Base-by-base conservation (phyloP, 129 eudicot species). In the Solidago caesia region DNA sequence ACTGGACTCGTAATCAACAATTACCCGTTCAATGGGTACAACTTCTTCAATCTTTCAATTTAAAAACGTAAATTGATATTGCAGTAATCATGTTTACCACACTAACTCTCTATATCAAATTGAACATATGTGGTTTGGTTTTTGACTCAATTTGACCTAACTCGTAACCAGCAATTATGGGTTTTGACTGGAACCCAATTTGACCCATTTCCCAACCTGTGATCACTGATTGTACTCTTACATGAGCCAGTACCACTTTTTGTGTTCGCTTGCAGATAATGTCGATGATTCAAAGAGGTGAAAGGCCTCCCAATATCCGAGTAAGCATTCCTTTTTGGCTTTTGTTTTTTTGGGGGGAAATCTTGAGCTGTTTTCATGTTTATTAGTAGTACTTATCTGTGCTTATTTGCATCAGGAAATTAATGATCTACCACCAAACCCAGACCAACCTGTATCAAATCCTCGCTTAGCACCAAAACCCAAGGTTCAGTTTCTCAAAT, bases 281-380 rank as follows among this genome's bases (percentile, higher is more conserved):
- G 94, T 82, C 84, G 29, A 94, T 90, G 99, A 81, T 88, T 76
- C 93, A 91, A 84, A 88, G 99, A 87, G 99, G 99, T 79, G 99
- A 90, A 83, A 88, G 76, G 75, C 99, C 99, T 47, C 76, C 97
- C 46, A 90, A 94, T 79, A 84, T 94, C 73, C 85, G 91, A 71
- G 99, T 94, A 85, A 81, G 51, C 27, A 25, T n/a, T 46, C 15
- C 41, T 25, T 5, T 15, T 43, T 2, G 5, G 5, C 21, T 27
- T 16, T 15, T 26, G 48, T 8, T 5, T 44, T 9, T 59, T 10
- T n/a, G 5, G 29, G 63, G 45, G 25, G 44, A 4, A 6, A 26
- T 65, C 63, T 44, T 64, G 43, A 55, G 21, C 9, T 53, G 39
- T 4, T 75, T 66, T 27, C 53, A 12, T 6, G 41, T 14, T 15